Evolutionary conservation across 2,329 filamentous ascomycete species (phyloP), one percentile per base, ranked within the genome.

Genomic region (Pseudopyricularia javanii): DNA sequence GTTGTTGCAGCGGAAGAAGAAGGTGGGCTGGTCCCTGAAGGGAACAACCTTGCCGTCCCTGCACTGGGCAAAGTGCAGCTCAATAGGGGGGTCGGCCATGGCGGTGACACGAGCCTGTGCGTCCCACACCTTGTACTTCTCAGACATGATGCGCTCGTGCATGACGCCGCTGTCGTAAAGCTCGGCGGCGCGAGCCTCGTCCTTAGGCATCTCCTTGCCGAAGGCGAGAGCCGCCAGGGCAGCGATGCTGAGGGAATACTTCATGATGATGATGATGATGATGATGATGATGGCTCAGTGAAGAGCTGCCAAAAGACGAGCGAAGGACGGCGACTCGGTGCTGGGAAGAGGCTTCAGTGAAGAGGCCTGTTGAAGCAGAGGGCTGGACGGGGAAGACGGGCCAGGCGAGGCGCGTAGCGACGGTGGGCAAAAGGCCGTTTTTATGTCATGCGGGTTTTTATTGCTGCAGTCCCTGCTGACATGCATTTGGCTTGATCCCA

Each of bases 171-270:
- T 45, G 26, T 51, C 50, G 50, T 51, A 51, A n/a, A 51, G 30
- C 26, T 43, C 50, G 6, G 50, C 50, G 15, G 50, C 50, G 14
- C 35, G 34, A 24, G 15, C 34, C 50, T 51, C 50, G 26, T 51
- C 50, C 35, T 51, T 51, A 15, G 35, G 50, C 34, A 51, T 43
- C 26, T 51, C 50, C 35, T 45, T 51, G 32, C 30, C 49, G 6
- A 50, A 22, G 30, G 47, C 47, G 8, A 49, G 32, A 20, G 47
- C 47, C 30, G 47, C 28, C 12, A 32, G 26, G n/a, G 47, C 47
- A 15, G 26, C 47, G 26, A 49, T n/a, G n/a, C 26, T 49, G 47
- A 32, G 17, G 12, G 26, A 49, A 28, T 33, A 33, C 47, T 7
- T 49, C 28, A 32, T 49, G 47, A 14, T 26, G 17, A 24, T 8